Base-by-base conservation (phyloP, 164 flowering plant genomes). In the Stephania japonica region DNA sequence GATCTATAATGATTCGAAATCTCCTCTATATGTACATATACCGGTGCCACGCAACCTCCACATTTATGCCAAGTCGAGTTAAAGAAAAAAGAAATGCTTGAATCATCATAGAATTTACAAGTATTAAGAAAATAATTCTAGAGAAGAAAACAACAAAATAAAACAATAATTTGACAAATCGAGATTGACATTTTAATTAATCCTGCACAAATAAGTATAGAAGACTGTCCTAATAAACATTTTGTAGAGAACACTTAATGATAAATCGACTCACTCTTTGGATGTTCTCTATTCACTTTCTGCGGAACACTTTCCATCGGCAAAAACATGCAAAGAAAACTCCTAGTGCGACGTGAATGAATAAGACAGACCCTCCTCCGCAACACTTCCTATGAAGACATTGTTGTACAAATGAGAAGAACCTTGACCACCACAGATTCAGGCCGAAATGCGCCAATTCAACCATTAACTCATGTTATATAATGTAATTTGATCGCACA, bases 311-410 rank as follows among this genome's bases (percentile, higher is more conserved):
- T 67, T 76, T 75, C 38, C 65, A 66, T 75, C 79, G 85, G 81
- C 68, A 82, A 26, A 82, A 24, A 71, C 80, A 84, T 42, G 75
- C 42, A 68, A 85, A 69, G 71, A 78, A 13, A 3, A 78, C 70
- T 65, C 86, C 91, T 65, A 79, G 23, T 42, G 77, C 77, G 67
- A 84, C 27, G n/a, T n/a, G n/a, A 7, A 78, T 75, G 44, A 88
- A 75, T 25, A 88, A 59, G 42, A 87, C 18, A 24, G 88, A 80
- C 74, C 87, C 91, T 62, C 86, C 77, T 53, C n/a, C n/a, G 82
- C 80, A 59, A 77, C 81, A 70, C 77, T 53, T 68, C 86, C 88
- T 75, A 87, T 87, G 27, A 85, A 16, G 21, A 82, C 71, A 42
- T 71, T 49, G 14, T 44, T 61, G 13, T 19, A 26, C 9, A 73